Percentiles rank a stretch among this genome's conserved stretches.
Conservation (phyloP, 208 protist species). For the Leishmania tarentolae region DNA sequence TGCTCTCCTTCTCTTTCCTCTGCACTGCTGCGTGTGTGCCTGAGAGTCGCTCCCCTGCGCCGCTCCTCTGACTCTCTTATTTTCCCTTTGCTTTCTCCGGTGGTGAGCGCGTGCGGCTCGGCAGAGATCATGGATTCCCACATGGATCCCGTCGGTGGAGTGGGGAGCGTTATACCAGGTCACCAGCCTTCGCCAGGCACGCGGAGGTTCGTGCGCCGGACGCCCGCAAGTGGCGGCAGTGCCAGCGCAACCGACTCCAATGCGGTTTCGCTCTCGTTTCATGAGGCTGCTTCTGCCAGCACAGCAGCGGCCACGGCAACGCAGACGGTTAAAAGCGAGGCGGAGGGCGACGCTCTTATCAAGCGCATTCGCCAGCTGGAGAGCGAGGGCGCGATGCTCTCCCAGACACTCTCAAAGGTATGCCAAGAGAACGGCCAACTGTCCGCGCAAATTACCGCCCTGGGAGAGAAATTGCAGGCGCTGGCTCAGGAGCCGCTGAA, state of each 20-base stretch:
- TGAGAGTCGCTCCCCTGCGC: background rate
- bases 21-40: background rate
- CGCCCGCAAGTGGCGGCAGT: conserved; percentile 5
- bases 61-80: background rate
- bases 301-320: conserved; percentile 4
- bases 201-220: conserved; percentile 21
- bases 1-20: background rate
- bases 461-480: conserved; percentile 50
- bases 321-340: conserved; percentile 54
- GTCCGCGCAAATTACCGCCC: conserved; percentile 25
- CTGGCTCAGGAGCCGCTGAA: conserved; percentile 44
- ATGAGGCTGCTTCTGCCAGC: background rate
- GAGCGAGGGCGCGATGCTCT: conserved; percentile 57
- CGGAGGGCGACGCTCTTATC: conserved; percentile 66
- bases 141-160: conserved; percentile 12
- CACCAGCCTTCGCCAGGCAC: conserved; percentile 6
- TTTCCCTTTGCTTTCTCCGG: background rate
- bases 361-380: conserved; percentile 69
- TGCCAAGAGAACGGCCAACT: conserved; percentile 86
- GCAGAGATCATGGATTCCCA: conserved; percentile 19
- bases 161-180: background rate
- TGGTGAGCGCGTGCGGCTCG: background rate
- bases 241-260: background rate
- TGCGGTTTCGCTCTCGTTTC: background rate
- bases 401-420: conserved; percentile 64